Base-by-base conservation (phyloP, 1,284 basidiomycete species). In the Apiotrichum brassicae region DNA sequence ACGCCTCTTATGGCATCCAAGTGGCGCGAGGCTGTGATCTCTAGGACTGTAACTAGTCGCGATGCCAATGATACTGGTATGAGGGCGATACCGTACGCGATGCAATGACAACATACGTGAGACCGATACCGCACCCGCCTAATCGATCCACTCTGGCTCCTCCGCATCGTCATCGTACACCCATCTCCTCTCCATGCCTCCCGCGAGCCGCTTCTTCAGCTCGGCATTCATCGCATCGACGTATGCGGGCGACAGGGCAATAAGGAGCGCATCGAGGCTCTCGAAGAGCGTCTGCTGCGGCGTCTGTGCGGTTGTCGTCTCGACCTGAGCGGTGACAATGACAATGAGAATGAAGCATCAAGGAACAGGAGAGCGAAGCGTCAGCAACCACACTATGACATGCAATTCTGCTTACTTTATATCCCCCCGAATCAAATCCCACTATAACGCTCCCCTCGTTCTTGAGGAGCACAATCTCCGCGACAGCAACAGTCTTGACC, bases 261-360 rank as follows among this genome's bases (percentile, higher is more conserved):
- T 71, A 39, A 71, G 53, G 11, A 71, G 54, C 12, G 66, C 57
- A 46, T 71, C 68, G 30, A 71, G 55, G 0, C 58, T 57, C 46
- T 71, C 68, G 49, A 61, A 71, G 12, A 65, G 63, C 33, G 39
- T 36, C 11, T 49, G 35, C 7, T 48, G n/a, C n/a, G n/a, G n/a
- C n/a, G n/a, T n/a, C n/a, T n/a, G n/a, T n/a, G n/a, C n/a, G 3
- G 50, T 49, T 0, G 39, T 48, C 2, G 34, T 26, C 20, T 57
- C 57, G 26, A 60, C 46, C 57, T 61, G 32, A 20, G 20, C 13
- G 9, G 25, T 9, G 26, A 22, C 19, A 32, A 46, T 38, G 36
- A n/a, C n/a, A n/a, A n/a, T n/a, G n/a, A n/a, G n/a, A n/a, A n/a
- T n/a, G n/a, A n/a, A n/a, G n/a, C n/a, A n/a, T n/a, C n/a, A n/a